Percentiles rank a stretch among this genome's conserved stretches.
These are phyloP conservation scores for Lentinula sp. DNA, from an alignment of 768 basidiomycete genomes.

Conservation along the genomic window DNA sequence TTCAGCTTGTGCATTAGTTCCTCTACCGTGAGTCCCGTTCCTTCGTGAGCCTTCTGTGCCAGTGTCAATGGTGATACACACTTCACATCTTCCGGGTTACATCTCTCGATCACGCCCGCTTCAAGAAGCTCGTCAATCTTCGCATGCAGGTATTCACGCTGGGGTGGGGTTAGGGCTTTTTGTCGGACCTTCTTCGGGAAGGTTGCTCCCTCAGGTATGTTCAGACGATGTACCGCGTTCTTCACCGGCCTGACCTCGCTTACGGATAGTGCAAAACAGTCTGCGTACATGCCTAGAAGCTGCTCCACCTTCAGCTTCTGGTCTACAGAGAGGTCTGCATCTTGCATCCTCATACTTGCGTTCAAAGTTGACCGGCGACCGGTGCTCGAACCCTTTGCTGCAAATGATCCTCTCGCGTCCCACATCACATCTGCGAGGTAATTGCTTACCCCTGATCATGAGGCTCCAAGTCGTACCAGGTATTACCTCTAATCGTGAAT, in stretches of 20 bases:
- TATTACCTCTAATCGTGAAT: too few species aligned
- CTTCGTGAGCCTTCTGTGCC: conserved; percentile 28
- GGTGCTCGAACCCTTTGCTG: too few species aligned
- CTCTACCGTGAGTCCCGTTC: conserved; percentile 20
- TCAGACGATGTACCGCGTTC: conserved; percentile 24
- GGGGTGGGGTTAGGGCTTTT: conserved; percentile 21
- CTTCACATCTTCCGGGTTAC: conserved; percentile 25
- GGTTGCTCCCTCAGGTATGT: conserved; percentile 19
- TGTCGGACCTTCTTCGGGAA: conserved; percentile 28
- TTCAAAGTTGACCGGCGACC: too few species aligned
- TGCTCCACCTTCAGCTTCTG: neutral
- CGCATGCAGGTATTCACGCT: conserved; percentile 21
- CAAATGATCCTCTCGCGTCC: too few species aligned
- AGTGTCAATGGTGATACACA: conserved; percentile 26
- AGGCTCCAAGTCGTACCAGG: neutral
- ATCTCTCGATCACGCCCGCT: conserved; percentile 25
- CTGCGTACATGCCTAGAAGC: conserved; percentile 22
- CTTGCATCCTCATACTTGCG: too few species aligned
- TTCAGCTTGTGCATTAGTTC: conserved; percentile 29
- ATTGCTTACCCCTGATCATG: neutral
- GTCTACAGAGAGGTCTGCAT: conserved; percentile 9
- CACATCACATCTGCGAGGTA: too few species aligned
- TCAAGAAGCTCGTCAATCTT: conserved; percentile 26
- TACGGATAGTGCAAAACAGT: conserved; percentile 31
- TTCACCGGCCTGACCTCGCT: conserved; percentile 1